Evolutionary conservation across 805 yeast genomes (phyloP), one percentile per base, ranked within the genome.

Genomic region (Starmerella vitae): DNA sequence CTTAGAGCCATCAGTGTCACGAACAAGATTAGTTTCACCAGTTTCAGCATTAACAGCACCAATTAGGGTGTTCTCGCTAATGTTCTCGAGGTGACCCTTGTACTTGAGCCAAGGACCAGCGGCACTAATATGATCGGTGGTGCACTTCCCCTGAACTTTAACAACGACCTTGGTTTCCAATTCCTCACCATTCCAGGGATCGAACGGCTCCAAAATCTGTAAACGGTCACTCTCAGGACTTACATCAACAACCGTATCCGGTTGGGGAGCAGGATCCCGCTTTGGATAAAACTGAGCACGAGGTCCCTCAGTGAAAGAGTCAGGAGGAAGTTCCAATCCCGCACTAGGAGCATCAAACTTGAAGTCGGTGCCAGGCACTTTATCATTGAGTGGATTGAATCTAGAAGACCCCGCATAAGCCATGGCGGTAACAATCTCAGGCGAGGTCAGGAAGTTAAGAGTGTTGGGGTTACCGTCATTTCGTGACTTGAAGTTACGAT

Each of bases 41-140:
- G 95, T 84, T 65, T 91, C 98, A 59, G 82, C 83, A 61, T 91
- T 88, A 47, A 83, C 91, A 17, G 97, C 98, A 48, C 98, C 97
- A 53, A 88, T 88, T 56, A 88, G 69, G 10, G 97, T 91, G 67
- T 88, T 88, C 65, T 91, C 72, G 8, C 95, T 81, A 51, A 88
- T 91, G 65, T 88, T 88, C 59, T 88, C 95, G 55, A 88, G 70
- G 58, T 88, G 98, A 30, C 98, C 98, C 67, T 91, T 91, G 67
- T 91, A 88, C 68, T 91, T 91, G 64, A 88, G 72, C 98, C 98
- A 88, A 13, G 78, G 93, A 56, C 98, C 98, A 33, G 98, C 98
- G 37, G 97, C 97, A 20, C 96, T 85, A 52, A 88, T 91, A 60
- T 88, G 98, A 61, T 88, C 98, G 28, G 98, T 88, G 30, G 98